phyloP scores from a whole-genome alignment of 2,329 filamentous ascomycete genomes.

The Gnomoniopsis sp. region DNA sequence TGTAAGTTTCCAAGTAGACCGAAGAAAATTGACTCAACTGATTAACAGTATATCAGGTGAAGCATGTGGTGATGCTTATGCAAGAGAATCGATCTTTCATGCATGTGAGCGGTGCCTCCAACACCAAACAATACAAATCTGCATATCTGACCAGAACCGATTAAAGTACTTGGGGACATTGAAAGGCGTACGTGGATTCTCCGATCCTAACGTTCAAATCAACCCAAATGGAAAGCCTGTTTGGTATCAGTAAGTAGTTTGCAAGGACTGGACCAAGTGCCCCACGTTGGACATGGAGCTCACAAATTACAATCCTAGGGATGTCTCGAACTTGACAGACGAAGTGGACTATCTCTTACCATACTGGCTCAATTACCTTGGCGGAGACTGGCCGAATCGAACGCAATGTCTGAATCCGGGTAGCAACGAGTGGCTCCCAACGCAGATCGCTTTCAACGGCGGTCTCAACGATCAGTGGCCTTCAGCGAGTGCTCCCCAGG shows the following conservation, averaged over 20 bases:
- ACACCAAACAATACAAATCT: no score
- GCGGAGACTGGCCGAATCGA: constrained; percentile 38
- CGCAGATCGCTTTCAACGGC: constrained; percentile 47
- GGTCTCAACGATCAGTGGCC: constrained; percentile 51
- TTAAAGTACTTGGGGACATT: constrained; percentile 50
- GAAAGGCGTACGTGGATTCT: constrained; percentile 51
- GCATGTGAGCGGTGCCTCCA: constrained; percentile 24
- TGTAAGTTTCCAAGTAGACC: not conserved
- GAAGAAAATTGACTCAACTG: no score
- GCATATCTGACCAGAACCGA: no score
- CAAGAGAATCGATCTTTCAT: constrained; percentile 38
- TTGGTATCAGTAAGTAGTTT: constrained; percentile 43
- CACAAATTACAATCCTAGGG: constrained; percentile 25
- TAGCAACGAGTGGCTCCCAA: constrained; percentile 47
- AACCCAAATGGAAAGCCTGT: constrained; percentile 41
- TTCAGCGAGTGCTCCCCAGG: constrained; percentile 45
- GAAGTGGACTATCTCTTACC: constrained; percentile 43
- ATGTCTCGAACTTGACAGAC: constrained; percentile 35
- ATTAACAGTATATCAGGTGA: constrained; percentile 30
- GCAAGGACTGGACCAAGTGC: no score
- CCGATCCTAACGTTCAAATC: constrained; percentile 50
- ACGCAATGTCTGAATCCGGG: constrained; percentile 52
- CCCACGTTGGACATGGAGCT: not conserved
- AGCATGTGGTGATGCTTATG: constrained; percentile 58
- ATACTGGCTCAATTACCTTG: constrained; percentile 49